Evolutionary conservation across 805 yeast genomes (phyloP).

Genomic region (Maudiozyma barnettii): DNA sequence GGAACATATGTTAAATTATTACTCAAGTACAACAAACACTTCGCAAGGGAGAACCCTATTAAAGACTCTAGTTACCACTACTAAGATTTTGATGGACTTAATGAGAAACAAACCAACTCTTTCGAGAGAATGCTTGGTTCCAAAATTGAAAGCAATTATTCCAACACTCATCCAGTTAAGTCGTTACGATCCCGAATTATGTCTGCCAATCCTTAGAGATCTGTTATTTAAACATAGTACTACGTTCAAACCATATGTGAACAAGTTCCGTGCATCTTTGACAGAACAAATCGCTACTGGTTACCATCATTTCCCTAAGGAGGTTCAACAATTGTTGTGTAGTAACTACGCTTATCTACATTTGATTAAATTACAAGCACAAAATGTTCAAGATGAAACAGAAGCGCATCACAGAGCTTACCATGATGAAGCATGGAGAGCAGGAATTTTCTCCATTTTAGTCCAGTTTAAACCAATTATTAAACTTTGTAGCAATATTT

Average conservation of each 20-base stretch:
- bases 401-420: constrained; percentile 28
- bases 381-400: constrained; percentile 27
- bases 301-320: constrained; percentile 32
- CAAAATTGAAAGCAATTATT: constrained; percentile 59
- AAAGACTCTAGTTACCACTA: constrained; percentile 25
- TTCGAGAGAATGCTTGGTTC: constrained; percentile 75
- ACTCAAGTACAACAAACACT: constrained; percentile 12
- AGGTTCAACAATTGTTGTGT: constrained; percentile 36
- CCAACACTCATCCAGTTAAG: constrained; percentile 39
- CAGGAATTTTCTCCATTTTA: constrained; percentile 39
- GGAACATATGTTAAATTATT: constrained; percentile 21
- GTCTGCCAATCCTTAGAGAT: constrained; percentile 34
- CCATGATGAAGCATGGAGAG: constrained; percentile 38
- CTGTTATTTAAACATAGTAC: constrained; percentile 55
- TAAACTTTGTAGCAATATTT: constrained; percentile 46
- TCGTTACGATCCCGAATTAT: constrained; percentile 30
- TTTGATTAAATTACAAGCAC: constrained; percentile 45
- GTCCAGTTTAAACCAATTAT: constrained; percentile 47
- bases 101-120: constrained; percentile 76
- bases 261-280: constrained; percentile 45
- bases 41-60: constrained; percentile 17
- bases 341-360: constrained; percentile 47
- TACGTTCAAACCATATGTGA: constrained; percentile 71
- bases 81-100: constrained; percentile 28
- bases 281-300: constrained; percentile 29